Conservation (phyloP, 2,329 filamentous ascomycete species). For the Sordariomycetes sp. region DNA sequence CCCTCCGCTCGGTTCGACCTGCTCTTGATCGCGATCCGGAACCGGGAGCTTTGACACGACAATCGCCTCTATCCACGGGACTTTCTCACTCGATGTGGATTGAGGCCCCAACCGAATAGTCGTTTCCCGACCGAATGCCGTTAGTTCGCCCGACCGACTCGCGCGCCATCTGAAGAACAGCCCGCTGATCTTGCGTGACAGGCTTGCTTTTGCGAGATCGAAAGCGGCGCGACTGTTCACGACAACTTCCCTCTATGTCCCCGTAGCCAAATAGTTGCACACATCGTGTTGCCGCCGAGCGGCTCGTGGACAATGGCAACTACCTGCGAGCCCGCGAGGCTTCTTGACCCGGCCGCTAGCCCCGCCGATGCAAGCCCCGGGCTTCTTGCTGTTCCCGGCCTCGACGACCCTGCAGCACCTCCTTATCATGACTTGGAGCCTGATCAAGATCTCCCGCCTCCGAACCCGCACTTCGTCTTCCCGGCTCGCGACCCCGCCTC, state of each 20-base stretch:
- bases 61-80: not conserved
- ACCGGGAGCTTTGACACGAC: not conserved
- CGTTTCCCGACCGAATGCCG: not conserved
- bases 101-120: not conserved
- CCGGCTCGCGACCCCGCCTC: slow-evolving; percentile 36
- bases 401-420: slow-evolving; percentile 12
- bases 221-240: not conserved
- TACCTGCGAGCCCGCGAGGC: slow-evolving; percentile 24
- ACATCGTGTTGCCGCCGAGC: slow-evolving; percentile 4
- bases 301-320: slow-evolving; percentile 25
- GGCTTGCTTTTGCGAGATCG: not conserved
- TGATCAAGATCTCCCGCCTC: slow-evolving; percentile 26
- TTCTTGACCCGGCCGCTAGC: slow-evolving; percentile 16
- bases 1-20: not conserved
- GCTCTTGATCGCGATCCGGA: not conserved
- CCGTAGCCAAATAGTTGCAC: slow-evolving; percentile 21
- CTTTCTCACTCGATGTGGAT: not conserved
- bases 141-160: not conserved
- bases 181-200: not conserved
- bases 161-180: not conserved
- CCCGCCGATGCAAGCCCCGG: slow-evolving; percentile 13
- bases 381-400: slow-evolving; percentile 1
- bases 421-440: slow-evolving; percentile 10
- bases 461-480: slow-evolving; percentile 57
- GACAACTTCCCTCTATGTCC: slow-evolving; percentile 22